Evolutionary conservation across 2,329 filamentous ascomycete genomes (phyloP), one percentile per base, ranked within the genome.

Genomic region (Anthostomella pinea): DNA sequence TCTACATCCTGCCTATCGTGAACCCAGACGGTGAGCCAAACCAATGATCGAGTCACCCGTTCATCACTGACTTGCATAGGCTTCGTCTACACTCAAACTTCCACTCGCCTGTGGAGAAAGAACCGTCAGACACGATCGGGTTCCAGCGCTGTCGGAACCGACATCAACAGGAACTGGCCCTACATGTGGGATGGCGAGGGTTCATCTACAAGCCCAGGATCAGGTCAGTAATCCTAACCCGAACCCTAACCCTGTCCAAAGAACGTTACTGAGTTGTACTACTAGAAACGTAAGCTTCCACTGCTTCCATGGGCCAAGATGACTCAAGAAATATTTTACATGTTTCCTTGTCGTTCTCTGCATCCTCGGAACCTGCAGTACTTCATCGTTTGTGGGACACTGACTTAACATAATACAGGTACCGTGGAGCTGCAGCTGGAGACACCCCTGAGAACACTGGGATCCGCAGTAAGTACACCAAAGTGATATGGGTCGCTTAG

Each of bases 1-100:
- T 75, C 52, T 79, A 75, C 54, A 72, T 81, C 48, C 60, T 76
- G 38, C 72, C 73, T 2, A 63, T 75, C 33, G 69, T 73, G 21
- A 76, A 77, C 49, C 71, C 73, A 3, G 72, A 75, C 43, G 71
- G 66, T 69, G 45, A 43, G 59, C 29, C n/a, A 6, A 3, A 8
- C 9, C 8, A 6, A 16, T 24, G 10, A 9, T 17, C 13, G n/a
- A 33, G n/a, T n/a, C n/a, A n/a, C n/a, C n/a, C 4, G 4, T 6
- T 8, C 3, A 19, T 21, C 23, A 13, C 23, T 29, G 17, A 32
- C 46, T 43, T 27, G 18, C 24, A 16, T 36, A 69, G 70, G 72
- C 19, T 76, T 76, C 45, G 59, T 69, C n/a, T 75, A 71, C 54
- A 67, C 68, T 3, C 72, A 76, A 48, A 70, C 65, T 3, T 65